Evolutionary conservation across 2,329 filamentous ascomycete genomes (phyloP), one percentile per base, ranked within the genome.

Genomic region (Arthrobotrys musiformis): DNA sequence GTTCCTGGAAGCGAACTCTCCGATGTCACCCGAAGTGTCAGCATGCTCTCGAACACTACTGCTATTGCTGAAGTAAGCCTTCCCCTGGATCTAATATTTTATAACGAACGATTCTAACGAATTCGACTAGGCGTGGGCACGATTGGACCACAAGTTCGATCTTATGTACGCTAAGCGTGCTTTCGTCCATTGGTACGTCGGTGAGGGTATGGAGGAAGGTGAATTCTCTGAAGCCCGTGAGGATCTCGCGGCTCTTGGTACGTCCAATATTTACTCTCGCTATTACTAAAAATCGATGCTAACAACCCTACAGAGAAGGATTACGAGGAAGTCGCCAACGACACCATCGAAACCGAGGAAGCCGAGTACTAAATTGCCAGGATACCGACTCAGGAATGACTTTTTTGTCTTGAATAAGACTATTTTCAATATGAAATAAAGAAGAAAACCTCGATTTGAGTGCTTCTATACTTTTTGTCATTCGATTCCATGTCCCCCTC

Each of bases 201-300:
- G 92, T 80, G 92, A 95, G 86, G 92, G 92, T 85, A 95, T 95
- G 92, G 92, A 95, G 86, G 92, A 95, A 84, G 92, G 92, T 81
- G 92, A 95, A 85, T 95, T 95, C 86, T 92, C 90, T 79, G 92
- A 95, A 85, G 92, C 92, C 78, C 90, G 92, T 81, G 92, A 95
- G 86, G 92, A 95, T 83, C 87, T 95, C 78, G 92, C 92, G 79
- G 92, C 92, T 56, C 87, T 95, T 35, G 92, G 80, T 78, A 81
- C 70, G 68, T 72, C 15, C 19, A 22, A 13, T 26, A 37, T 17
- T 24, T 19, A 24, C 19, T n/a, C 35, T 24, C 40, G 3, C 15
- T 35, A 26, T 19, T 5, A 48, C n/a, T 6, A 3, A 15, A 4
- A 33, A 11, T 9, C 6, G 9, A 22, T 56, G 30, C 66, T 77